These are phyloP conservation scores for Lactarius pseudohatsudake DNA, from an alignment of 768 basidiomycete genomes.

Conservation along the genomic window DNA sequence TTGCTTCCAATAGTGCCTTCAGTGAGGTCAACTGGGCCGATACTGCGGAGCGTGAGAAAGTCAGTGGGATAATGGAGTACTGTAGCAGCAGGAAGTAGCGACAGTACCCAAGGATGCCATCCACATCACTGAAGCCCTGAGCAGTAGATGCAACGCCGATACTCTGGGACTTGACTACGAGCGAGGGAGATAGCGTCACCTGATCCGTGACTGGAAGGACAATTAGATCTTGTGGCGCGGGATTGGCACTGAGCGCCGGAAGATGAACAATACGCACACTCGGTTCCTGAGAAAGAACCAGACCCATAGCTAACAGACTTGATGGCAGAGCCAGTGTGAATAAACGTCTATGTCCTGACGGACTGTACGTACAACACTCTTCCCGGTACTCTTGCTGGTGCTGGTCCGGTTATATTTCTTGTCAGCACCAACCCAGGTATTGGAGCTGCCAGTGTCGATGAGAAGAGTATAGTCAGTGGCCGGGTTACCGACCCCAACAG, in stretches of 20 bases:
- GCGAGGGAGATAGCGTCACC: slow-evolving; percentile 18
- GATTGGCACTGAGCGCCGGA: slow-evolving; percentile 33
- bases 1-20: slow-evolving; percentile 43
- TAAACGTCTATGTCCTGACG: slow-evolving; percentile 31
- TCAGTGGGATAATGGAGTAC: slow-evolving; percentile 1
- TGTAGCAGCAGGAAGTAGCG: slow-evolving; percentile 1
- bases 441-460: slow-evolving; percentile 59
- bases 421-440: slow-evolving; percentile 58
- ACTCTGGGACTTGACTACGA: slow-evolving; percentile 35
- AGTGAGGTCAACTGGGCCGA: slow-evolving; percentile 54
- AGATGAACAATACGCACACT: slow-evolving; percentile 36
- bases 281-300: slow-evolving; percentile 23
- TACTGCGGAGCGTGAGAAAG: slow-evolving; percentile 32
- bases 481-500: slow-evolving; percentile 53
- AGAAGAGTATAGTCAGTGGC: slow-evolving; percentile 51
- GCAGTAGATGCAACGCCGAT: slow-evolving; percentile 39
- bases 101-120: slow-evolving; percentile 53
- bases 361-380: slow-evolving; percentile 36
- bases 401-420: slow-evolving; percentile 46
- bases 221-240: neutral
- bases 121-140: slow-evolving; percentile 37
- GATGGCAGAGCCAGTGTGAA: slow-evolving; percentile 52
- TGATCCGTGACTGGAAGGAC: slow-evolving; percentile 17
- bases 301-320: slow-evolving; percentile 26
- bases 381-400: slow-evolving; percentile 45